Base-by-base conservation (phyloP, 305 asterid species). In the Withania somnifera region DNA sequence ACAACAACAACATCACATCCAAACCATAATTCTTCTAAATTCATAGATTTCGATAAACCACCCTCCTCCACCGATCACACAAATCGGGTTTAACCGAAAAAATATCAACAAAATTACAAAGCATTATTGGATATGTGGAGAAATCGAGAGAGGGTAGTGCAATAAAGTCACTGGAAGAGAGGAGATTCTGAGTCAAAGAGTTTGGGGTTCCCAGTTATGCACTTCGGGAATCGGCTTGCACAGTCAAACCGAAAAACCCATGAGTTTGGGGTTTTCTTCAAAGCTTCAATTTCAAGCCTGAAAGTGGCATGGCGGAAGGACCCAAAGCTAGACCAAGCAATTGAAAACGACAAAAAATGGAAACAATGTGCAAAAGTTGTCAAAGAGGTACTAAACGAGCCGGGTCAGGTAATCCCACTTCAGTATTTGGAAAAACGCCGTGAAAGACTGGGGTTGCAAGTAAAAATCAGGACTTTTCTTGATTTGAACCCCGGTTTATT, bases 291-390 rank as follows among this genome's bases (percentile, higher is more conserved):
- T 83, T 93, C 98, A 58, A 91, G 90, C 90, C 89, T 94, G 40
- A 93, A 91, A 88, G 96, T 94, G 7, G 89, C 81, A 2, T 91
- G 99, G 98, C 92, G 94, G 22, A 94, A 93, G 89, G 99, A 96
- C 83, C 84, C 63, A 30, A 89, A 87, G 20, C 94, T 94, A 84
- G 98, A 94, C 90, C 92, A 90, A 86, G 98, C 98, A n/a, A 94
- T 95, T 83, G 90, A 94, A 78, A 86, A 91, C 87, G 98, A 94
- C 88, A 95, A 94, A 84, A 88, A 86, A 84, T 94, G 97, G 95
- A 89, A 93, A 78, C 95, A 89, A 63, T 92, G 95, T 69, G 87
- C 91, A 11, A 90, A 92, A 58, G 92, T 94, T 34, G 97, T 93
- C 77, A 88, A 90, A 53, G 99, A 93, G 88, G 97, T 96, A 24